Conservation (phyloP, 2,329 filamentous ascomycete species). For the Ophiosphaerella herpotricha region DNA sequence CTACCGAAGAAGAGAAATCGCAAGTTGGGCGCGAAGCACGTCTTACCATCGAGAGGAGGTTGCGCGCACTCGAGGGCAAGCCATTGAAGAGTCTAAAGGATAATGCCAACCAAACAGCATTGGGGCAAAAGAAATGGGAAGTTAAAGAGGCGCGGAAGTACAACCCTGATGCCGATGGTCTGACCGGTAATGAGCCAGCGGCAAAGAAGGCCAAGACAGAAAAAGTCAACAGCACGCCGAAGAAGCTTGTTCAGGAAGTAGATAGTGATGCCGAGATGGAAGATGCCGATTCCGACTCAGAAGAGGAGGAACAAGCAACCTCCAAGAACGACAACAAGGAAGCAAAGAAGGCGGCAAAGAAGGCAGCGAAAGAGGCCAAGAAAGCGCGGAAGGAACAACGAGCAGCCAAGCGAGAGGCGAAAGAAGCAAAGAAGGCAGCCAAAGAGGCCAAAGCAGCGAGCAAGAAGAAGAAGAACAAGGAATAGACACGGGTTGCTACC, state of each 20-base stretch:
- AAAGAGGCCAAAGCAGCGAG: constrained; percentile 62
- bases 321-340: constrained; percentile 46
- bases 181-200: constrained; percentile 70
- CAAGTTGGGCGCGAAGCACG: constrained; percentile 75
- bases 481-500: constrained; percentile 30
- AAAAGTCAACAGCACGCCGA: constrained; percentile 47
- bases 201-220: constrained; percentile 57
- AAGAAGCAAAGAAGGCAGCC: constrained; percentile 58
- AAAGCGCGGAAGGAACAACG: constrained; percentile 48
- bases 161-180: constrained; percentile 89
- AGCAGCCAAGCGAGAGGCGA: constrained; percentile 45
- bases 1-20: constrained; percentile 87
- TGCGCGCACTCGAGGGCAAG: constrained; percentile 86
- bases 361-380: constrained; percentile 51
- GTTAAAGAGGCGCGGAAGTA: constrained; percentile 93
- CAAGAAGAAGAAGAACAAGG: constrained; percentile 64
- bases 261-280: constrained; percentile 50
- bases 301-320: constrained; percentile 43
- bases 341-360: constrained; percentile 48
- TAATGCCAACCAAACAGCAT: constrained; percentile 54
- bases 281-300: constrained; percentile 43
- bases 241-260: constrained; percentile 57
- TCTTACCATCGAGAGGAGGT: constrained; percentile 74
- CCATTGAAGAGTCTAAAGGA: constrained; percentile 74
- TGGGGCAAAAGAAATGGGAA: constrained; percentile 72